Evolutionary conservation across 108 stramenopile species (phyloP).

Genomic region (Ochromonas danica): DNA sequence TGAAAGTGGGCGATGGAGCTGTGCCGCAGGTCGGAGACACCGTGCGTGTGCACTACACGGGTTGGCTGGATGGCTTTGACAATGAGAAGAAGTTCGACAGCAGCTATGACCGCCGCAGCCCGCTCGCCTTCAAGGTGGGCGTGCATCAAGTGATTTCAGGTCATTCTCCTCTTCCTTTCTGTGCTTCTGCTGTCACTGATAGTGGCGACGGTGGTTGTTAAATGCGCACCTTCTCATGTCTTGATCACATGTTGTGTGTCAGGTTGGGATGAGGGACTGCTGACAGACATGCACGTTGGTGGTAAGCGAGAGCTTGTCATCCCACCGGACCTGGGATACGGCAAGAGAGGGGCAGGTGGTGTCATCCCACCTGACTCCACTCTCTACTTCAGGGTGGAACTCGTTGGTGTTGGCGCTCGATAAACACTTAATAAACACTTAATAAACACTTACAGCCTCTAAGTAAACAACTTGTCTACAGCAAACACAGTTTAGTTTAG

Average conservation of each 20-base stretch:
- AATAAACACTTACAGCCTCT: too few relatives aligned
- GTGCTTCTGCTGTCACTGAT: background rate
- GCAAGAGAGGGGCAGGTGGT: constrained; percentile 52
- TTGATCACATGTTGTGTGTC: background rate
- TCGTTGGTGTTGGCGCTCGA: constrained; percentile 35
- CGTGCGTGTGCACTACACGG: constrained; percentile 33
- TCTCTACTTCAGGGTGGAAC: constrained; percentile 57
- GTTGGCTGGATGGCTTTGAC: constrained; percentile 33
- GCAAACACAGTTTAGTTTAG: too few relatives aligned
- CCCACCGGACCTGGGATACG: constrained; percentile 60
- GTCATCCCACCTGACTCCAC: constrained; percentile 55
- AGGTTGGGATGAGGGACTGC: constrained; percentile 34
- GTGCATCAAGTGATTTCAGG: constrained; percentile 7
- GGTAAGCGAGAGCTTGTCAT: constrained; percentile 55
- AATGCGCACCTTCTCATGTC: background rate
- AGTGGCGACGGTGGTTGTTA: background rate
- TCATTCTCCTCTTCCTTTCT: background rate
- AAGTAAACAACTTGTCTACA: too few relatives aligned
- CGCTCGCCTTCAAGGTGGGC: constrained; percentile 27
- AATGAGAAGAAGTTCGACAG: constrained; percentile 33
- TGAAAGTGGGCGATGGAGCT: constrained; percentile 20
- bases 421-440: too few relatives aligned
- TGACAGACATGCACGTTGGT: constrained; percentile 41
- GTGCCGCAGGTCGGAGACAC: background rate
- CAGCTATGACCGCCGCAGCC: constrained; percentile 23